Conservation (phyloP, 1,284 basidiomycete genomes). For the Megacollybia platyphylla region DNA sequence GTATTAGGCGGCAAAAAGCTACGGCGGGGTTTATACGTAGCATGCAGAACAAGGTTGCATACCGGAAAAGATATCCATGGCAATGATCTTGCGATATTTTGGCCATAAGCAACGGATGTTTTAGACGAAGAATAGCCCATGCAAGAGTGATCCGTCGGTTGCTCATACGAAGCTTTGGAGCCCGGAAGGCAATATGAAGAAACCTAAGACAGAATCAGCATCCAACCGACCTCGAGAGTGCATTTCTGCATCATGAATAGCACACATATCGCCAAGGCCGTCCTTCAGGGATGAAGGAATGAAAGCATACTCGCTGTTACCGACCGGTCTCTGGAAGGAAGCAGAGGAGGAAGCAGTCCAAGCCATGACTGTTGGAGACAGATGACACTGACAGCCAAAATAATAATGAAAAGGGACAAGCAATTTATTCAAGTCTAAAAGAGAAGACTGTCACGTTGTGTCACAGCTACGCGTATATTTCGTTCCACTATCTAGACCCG, state of each 20-base stretch:
- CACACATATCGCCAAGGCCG: conserved; percentile 20
- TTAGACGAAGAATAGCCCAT: conserved; percentile 28
- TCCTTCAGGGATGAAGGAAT: conserved; percentile 14
- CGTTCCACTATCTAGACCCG: no score
- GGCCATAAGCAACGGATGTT: conserved; percentile 31
- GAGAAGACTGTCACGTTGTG: no score
- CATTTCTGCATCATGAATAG: not conserved
- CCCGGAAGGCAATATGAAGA: conserved; percentile 28
- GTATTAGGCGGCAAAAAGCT: conserved; percentile 13
- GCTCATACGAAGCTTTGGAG: conserved; percentile 15
- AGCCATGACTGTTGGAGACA: not conserved
- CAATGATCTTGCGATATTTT: conserved; percentile 14
- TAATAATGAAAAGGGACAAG: no score
- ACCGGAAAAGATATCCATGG: conserved; percentile 15
- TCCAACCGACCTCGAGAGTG: not conserved
- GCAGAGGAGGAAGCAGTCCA: not conserved
- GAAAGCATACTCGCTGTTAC: conserved; percentile 18
- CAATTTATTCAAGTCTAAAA: no score
- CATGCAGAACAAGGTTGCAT: no score
- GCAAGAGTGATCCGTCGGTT: conserved; percentile 20
- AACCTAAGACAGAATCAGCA: conserved; percentile 13
- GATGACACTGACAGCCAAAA: not conserved
- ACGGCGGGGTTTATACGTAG: conserved; percentile 13
- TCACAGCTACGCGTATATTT: no score
- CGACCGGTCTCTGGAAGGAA: conserved; percentile 11